Evolutionary conservation across 2,329 filamentous ascomycete genomes (phyloP).

Genomic region (Fusarium musae): DNA sequence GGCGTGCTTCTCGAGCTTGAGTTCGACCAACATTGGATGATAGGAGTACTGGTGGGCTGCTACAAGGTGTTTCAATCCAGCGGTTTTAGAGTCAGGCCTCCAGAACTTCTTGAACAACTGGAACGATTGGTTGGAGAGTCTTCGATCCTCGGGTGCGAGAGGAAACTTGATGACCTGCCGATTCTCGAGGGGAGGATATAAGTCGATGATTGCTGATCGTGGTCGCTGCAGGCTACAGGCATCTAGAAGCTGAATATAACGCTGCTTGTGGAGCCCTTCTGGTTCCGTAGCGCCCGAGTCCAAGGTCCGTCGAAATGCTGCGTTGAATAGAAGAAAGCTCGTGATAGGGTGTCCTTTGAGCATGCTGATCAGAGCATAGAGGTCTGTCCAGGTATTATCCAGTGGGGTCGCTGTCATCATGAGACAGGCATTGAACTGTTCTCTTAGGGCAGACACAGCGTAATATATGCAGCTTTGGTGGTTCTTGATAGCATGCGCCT

Average conservation of each 20-base stretch:
- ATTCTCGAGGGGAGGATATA: no score
- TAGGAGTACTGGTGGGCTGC: neutral
- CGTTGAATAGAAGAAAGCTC: neutral
- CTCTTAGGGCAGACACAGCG: no score
- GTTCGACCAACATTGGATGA: neutral
- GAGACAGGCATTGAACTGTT: no score
- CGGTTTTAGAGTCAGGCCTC: fast-evolving
- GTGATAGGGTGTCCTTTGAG: neutral
- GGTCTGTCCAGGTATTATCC: neutral
- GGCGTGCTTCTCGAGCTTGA: neutral
- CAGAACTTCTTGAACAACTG: no score
- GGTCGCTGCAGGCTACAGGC: neutral
- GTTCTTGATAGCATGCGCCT: no score
- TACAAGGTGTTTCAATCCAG: neutral
- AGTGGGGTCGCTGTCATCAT: no score
- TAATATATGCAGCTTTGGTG: no score
- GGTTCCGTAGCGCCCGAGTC: fast-evolving
- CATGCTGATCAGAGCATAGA: neutral
- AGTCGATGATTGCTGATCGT: no score
- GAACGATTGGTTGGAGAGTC: no score
- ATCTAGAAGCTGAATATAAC: neutral
- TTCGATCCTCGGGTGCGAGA: no score
- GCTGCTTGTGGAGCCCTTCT: neutral
- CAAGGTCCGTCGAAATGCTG: neutral
- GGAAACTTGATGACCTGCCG: no score